Evolutionary conservation across 306 rosid genomes (phyloP), one percentile per base, ranked within the genome.

Genomic region (Prunus kanzakura): DNA sequence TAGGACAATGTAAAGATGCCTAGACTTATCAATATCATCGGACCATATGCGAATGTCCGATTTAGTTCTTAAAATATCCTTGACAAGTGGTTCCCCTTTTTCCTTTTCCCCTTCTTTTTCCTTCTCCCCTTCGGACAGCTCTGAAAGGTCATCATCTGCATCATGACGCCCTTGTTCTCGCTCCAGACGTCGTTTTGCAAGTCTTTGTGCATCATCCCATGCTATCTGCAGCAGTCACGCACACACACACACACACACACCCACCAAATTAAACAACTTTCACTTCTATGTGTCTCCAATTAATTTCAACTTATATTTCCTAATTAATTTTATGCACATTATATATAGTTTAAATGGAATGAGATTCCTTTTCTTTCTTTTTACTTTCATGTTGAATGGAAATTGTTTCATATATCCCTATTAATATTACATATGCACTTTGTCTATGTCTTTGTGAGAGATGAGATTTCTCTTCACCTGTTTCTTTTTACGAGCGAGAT

Each of bases 71-170:
- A 86, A 3, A 50, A 85, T 73, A 25, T 84, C 82, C 74, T 85
- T 88, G 8, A 13, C 52, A 13, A 15, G 35, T 29, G 76, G n/a
- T 57, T 90, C 57, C n/a, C 57, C 57, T 52, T 52, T 52, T 16
- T 52, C 57, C 57, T 19, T 30, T n/a, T 81, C 85, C 13, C 86
- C 89, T 71, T 86, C 90, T 73, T 87, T 87, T 73, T 91, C 97
- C 61, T 89, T 91, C 78, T 89, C 97, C 8, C 93, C 97, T 78
- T 89, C 97, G 0, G 97, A 91, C 20, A 89, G 85, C 77, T 89
- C 95, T 0, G 97, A 86, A 27, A 89, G 91, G 72, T 91, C 97
- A 64, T 87, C 87, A 0, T 88, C 90, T 1, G 97, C 94, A 63
- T 89, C 94, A 3, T 79, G 75, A 15, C 94, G 86, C 54, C 94